Evolutionary conservation across 352 stramenopile genomes (phyloP), one percentile per base, ranked within the genome.

Genomic region (Blastocystis sp.): DNA sequence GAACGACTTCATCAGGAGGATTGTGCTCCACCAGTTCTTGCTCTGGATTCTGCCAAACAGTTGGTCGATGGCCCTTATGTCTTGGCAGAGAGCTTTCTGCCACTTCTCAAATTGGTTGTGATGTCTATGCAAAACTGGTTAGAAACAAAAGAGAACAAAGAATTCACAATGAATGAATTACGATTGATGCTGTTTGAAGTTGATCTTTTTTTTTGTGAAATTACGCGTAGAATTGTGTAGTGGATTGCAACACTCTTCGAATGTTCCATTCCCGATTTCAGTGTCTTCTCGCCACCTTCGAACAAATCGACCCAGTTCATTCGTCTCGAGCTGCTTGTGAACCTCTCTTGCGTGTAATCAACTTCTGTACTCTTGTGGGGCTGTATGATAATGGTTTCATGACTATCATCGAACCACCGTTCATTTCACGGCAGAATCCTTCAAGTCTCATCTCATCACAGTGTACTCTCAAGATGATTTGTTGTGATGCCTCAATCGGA

Each of bases 221-320:
- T 98, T 89, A 92, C 94, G 66, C 92, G 95, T 86, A 92, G 92
- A 35, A 98, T 96, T 49, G 92, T 90, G 35, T 93, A 29, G 66
- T 98, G 77, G 96, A 99, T 88, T 92, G 93, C 9, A 98, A 98
- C 89, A 95, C 95, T 9, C 93, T 99, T 80, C 95, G 96, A 86
- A 98, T 98, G 90, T 95, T 95, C 67, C 98, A 98, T 89, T 94
- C 94, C 54, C 92, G 96, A n/a, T 91, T 99, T 21, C 96, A 96
- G 61, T 98, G 94, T 37, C 90, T 99, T 6, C 88, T 99, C 63
- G 89, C 94, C 16, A 98, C 95, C 42, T 89, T 99, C 24, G 35
- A 54, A 21, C 37, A 59, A 4, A 12, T 59, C 12, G 39, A 59
- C 42, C 24, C 37, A 11, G 39, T 2, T 46, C 39, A 46, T 2